phyloP scores from a whole-genome alignment of 495 filamentous ascomycete genomes.

The Penicillium steckii region DNA sequence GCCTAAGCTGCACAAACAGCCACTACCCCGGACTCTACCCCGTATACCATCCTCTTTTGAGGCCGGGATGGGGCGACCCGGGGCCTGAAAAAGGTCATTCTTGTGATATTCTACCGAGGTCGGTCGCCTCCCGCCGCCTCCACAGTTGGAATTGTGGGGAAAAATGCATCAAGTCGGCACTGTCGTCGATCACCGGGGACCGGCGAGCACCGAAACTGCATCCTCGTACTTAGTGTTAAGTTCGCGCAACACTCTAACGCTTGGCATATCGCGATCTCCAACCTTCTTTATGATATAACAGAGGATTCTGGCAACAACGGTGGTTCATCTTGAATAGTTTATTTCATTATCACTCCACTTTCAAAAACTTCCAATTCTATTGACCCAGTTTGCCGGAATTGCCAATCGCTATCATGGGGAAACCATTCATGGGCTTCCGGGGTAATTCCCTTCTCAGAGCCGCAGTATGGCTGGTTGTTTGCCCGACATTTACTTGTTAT shows the following conservation, averaged over 20 bases:
- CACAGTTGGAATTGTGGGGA: constrained; percentile 2
- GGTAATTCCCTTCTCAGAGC: constrained; percentile 17
- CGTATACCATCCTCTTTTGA: constrained; percentile 1
- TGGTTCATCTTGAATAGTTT: background rate
- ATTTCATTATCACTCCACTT: no score
- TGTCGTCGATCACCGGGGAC: constrained; percentile 2
- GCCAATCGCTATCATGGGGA: constrained; percentile 2
- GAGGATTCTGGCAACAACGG: background rate
- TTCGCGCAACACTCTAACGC: background rate
- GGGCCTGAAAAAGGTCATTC: background rate
- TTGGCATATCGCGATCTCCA: background rate
- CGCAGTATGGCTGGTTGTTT: constrained; percentile 21
- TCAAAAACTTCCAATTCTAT: background rate
- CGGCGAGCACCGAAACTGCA: constrained; percentile 1
- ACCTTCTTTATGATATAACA: background rate
- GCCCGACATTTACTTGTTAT: constrained; percentile 39
- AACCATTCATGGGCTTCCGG: constrained; percentile 17
- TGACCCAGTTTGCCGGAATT: background rate
- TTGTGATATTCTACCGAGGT: background rate
- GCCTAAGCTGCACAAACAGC: background rate
- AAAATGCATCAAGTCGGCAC: constrained; percentile 1
- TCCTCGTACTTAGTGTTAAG: background rate
- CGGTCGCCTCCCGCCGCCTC: constrained; percentile 1
- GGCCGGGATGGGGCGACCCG: constrained; percentile 2
- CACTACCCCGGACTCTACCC: constrained; percentile 2